A percentile compares a stretch with the other conserved stretches of the same genome.
Evolutionary conservation across 805 yeast genomes (phyloP).

Genomic region (Lipomyces sp.): DNA sequence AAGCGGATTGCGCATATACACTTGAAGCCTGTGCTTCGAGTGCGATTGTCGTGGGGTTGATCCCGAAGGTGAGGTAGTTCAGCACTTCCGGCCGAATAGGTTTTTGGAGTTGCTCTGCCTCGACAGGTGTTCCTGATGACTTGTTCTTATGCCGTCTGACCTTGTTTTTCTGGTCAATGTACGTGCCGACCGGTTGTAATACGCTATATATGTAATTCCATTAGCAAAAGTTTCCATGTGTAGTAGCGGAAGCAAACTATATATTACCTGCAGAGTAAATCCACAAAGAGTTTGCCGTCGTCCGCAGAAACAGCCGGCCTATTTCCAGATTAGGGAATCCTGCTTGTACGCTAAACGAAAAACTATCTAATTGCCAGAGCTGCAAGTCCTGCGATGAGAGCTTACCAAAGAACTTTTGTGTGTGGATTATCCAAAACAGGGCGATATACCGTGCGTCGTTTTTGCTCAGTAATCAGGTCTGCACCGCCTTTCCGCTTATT

Average conservation of each 20-base stretch:
- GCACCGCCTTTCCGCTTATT: neutral
- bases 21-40: conserved; percentile 28
- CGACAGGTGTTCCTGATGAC: neutral
- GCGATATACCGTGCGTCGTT: conserved; percentile 38
- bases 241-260: neutral
- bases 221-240: neutral
- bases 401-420: conserved; percentile 31
- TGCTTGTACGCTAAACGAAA: neutral
- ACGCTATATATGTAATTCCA: conserved; percentile 10
- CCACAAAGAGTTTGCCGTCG: conserved; percentile 28
- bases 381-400: neutral
- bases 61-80: conserved; percentile 24
- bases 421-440: conserved; percentile 42
- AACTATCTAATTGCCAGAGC: neutral
- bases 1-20: conserved; percentile 6
- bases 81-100: conserved; percentile 22
- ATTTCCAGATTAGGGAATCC: neutral
- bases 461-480: conserved; percentile 15
- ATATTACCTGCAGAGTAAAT: conserved; percentile 22
- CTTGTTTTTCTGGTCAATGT: conserved; percentile 17
- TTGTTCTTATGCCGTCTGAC: neutral
- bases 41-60: conserved; percentile 31
- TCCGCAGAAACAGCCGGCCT: conserved; percentile 29
- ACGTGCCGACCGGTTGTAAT: conserved; percentile 16
- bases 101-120: neutral